Evolutionary conservation across 305 asterid species (phyloP).

Genomic region (Vinca major): DNA sequence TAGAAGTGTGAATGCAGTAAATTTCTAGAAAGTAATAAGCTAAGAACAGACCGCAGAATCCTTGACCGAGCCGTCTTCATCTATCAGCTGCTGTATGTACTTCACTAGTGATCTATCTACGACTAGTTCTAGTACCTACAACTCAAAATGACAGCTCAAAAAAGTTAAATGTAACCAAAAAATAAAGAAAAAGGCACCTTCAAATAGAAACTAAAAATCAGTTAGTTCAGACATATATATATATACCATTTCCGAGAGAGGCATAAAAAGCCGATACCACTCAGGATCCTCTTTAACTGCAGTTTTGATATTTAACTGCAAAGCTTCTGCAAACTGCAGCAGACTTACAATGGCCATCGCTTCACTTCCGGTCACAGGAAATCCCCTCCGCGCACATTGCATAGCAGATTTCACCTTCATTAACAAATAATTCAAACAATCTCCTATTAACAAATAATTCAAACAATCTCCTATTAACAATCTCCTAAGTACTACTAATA

Average conservation of each 20-base stretch:
- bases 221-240: not conserved
- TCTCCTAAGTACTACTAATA: not conserved
- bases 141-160: constrained; percentile 15
- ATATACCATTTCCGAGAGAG: constrained; percentile 71
- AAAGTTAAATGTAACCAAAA: constrained; percentile 12
- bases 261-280: constrained; percentile 72
- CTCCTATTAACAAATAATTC: not conserved
- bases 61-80: constrained; percentile 90
- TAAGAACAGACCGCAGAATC: constrained; percentile 77
- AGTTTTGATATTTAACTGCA: constrained; percentile 66
- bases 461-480: not conserved
- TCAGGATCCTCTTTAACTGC: constrained; percentile 71
- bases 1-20: not conserved
- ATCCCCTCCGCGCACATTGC: constrained; percentile 51
- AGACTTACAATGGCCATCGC: constrained; percentile 59
- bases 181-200: constrained; percentile 14
- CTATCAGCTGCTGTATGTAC: constrained; percentile 64
- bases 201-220: constrained; percentile 1
- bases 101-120: constrained; percentile 47
- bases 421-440: not conserved
- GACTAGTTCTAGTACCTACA: constrained; percentile 67
- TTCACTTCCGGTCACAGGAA: constrained; percentile 63
- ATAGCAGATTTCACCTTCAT: constrained; percentile 69
- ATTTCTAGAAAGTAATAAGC: not conserved
- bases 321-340: constrained; percentile 52